Base-by-base conservation (phyloP, 371 early-diverging fungal species). In the Mucor lusitanicus region DNA sequence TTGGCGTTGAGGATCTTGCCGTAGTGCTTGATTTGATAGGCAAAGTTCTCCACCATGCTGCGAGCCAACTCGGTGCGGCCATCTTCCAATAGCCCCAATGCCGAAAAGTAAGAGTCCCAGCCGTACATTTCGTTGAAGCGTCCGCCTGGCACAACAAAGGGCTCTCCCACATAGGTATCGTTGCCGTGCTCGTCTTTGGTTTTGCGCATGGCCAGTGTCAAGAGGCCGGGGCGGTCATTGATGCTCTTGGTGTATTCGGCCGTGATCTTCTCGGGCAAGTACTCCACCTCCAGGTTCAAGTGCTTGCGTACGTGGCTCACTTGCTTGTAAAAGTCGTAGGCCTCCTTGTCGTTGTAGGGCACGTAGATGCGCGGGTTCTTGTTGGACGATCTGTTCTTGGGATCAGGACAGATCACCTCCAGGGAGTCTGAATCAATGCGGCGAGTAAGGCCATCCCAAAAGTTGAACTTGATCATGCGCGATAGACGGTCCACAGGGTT, bases 41-140 rank as follows among this genome's bases (percentile, higher is more conserved):
- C 87, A 80, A 99, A 97, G 75, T 99, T 96, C 70, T 97, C 97
- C 2, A 97, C 94, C 98, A 99, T 99, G 72, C 92, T 90, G 61
- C 90, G 86, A 4, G 92, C 95, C 63, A 98, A 73, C 61, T 94
- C 94, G 25, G 91, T 63, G 8, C 93, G 89, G 6, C 90, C 91
- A 71, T 97, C 97, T 13, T 88, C 88, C 40, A 96, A 71, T 35
- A 99, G 77, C 7, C 98, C 99, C 13, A 97, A 78, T 0, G 94
- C 85, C 67, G 94, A 95, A 82, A 99, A 99, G 73, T 97, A 97
- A 32, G 92, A 91, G 73, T 99, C 98, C 99, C 98, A 98, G 1
- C 98, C 98, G 74, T 99, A 99, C 94, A 96, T 96, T 81, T 99
- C 99, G 77, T 98, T 99, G 82, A 98, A 99, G 0, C 99, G 86